Conservation (phyloP, 345 rosid genomes). For the Euphorbia pulcherrima region DNA sequence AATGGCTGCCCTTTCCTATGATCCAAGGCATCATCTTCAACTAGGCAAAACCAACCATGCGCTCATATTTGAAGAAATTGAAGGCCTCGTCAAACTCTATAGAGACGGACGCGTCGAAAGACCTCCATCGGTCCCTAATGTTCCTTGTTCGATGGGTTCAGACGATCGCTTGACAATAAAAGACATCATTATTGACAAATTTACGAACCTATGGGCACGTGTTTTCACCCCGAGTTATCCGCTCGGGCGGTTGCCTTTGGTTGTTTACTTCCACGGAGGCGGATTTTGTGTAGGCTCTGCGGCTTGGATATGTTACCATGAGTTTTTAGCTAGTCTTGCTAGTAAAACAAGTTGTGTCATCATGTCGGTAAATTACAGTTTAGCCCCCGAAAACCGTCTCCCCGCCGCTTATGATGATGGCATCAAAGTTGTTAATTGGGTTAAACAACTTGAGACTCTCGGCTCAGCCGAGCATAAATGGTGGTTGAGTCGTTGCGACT, state of each 20-base stretch:
- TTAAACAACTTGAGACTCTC: conserved; percentile 13
- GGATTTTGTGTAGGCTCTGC: conserved; percentile 34
- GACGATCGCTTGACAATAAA: conserved; percentile 13
- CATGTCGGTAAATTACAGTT: conserved; percentile 22
- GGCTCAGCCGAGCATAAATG: conserved; percentile 32
- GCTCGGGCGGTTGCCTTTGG: conserved; percentile 14
- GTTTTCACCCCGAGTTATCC: conserved; percentile 13
- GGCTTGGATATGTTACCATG: conserved; percentile 26
- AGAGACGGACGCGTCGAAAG: conserved; percentile 27
- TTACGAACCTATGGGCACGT: conserved; percentile 25
- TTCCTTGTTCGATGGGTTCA: conserved; percentile 9
- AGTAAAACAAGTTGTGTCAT: conserved; percentile 17
- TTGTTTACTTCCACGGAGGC: conserved; percentile 35
- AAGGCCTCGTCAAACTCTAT: conserved; percentile 29
- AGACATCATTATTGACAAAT: conserved; percentile 17
- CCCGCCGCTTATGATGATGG: conserved; percentile 33
- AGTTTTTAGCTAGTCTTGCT: conserved; percentile 25
- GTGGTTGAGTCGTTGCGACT: conserved; percentile 22
- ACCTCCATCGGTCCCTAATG: conserved; percentile 20
- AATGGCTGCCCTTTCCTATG: conserved; percentile 20
- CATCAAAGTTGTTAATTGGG: conserved; percentile 17
- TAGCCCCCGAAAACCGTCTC: conserved; percentile 29
- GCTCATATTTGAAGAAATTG: conserved; percentile 23
- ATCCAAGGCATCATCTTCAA: conserved; percentile 18
- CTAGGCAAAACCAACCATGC: conserved; percentile 9